These are phyloP conservation scores for Botryotinia convoluta DNA, from an alignment of 2,329 filamentous ascomycete species.

Conservation along the genomic window DNA sequence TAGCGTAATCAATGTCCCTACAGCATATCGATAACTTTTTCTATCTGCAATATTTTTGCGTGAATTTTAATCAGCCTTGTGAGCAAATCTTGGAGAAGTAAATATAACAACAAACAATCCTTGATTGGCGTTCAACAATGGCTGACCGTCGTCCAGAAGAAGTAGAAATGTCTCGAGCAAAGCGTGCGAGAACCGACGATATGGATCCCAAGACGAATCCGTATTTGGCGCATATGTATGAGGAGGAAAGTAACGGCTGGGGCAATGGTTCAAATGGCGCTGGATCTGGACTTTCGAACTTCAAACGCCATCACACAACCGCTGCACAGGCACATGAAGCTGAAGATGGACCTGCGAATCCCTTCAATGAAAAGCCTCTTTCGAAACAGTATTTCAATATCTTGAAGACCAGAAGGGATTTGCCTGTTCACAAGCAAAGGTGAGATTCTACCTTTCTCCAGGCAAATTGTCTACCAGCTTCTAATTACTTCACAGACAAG, in stretches of 20 bases:
- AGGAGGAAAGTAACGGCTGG: slow-evolving; percentile 42
- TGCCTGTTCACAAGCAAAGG: slow-evolving; percentile 91
- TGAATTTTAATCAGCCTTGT: slow-evolving; percentile 28
- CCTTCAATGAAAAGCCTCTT: slow-evolving; percentile 76
- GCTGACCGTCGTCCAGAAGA: slow-evolving; percentile 55
- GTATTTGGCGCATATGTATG: slow-evolving; percentile 88
- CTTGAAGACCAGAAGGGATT: slow-evolving; percentile 74
- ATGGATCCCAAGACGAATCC: slow-evolving; percentile 65
- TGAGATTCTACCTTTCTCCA: slow-evolving; percentile 41
- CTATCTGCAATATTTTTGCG: slow-evolving; percentile 7
- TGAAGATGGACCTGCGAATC: slow-evolving; percentile 79
- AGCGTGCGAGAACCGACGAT: slow-evolving; percentile 43
- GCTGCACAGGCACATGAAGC: slow-evolving; percentile 67
- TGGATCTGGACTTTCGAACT: slow-evolving; percentile 42
- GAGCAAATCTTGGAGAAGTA: slow-evolving; percentile 29
- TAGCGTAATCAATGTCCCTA: slow-evolving; percentile 6
- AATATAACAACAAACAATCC: slow-evolving; percentile 28
- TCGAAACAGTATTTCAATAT: slow-evolving; percentile 88
- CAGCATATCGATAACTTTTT: slow-evolving; percentile 20
- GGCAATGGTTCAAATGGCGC: slow-evolving; percentile 41
- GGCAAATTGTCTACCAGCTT: background rate
- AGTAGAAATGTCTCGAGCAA: slow-evolving; percentile 47
- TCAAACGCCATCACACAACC: slow-evolving; percentile 79
- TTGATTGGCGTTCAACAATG: slow-evolving; percentile 43
- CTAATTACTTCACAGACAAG: slow-evolving; percentile 56